Conservation (phyloP, 805 yeast species). For the Millerozyma acaciae region DNA sequence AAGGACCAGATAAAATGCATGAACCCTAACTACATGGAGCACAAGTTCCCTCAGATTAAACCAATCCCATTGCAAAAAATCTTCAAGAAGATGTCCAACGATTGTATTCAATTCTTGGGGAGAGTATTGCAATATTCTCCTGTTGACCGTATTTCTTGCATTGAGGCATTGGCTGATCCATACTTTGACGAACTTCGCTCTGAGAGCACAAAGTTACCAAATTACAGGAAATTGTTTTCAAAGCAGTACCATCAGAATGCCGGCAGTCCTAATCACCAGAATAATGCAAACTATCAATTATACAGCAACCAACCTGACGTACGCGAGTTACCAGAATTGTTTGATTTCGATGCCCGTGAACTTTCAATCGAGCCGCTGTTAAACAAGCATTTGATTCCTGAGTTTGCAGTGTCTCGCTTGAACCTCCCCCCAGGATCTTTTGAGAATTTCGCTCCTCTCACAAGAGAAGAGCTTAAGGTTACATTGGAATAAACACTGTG, state of each 20-base stretch:
- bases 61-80: slow-evolving; percentile 70
- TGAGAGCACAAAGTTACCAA: slow-evolving; percentile 35
- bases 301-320: slow-evolving; percentile 38
- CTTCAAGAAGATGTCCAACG: slow-evolving; percentile 52
- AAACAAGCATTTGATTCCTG: slow-evolving; percentile 41
- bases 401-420: slow-evolving; percentile 28
- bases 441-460: slow-evolving; percentile 38
- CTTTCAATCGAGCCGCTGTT: slow-evolving; percentile 42
- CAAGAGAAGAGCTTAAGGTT: slow-evolving; percentile 32
- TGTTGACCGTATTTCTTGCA: slow-evolving; percentile 55
- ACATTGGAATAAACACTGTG: slow-evolving; percentile 24
- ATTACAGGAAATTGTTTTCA: slow-evolving; percentile 39
- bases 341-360: slow-evolving; percentile 52
- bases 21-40: slow-evolving; percentile 98
- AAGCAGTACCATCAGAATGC: slow-evolving; percentile 31
- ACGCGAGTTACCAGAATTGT: slow-evolving; percentile 44
- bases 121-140: slow-evolving; percentile 68
- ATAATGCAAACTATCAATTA: slow-evolving; percentile 42
- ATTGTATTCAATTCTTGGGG: slow-evolving; percentile 54
- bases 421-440: slow-evolving; percentile 23
- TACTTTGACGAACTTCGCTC: slow-evolving; percentile 54
- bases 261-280: slow-evolving; percentile 17
- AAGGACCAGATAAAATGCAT: slow-evolving; percentile 86
- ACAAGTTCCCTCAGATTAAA: slow-evolving; percentile 85
- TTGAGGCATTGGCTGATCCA: slow-evolving; percentile 46